phyloP scores from a whole-genome alignment of 2,329 filamentous ascomycete species.

The Ascochyta lentis region DNA sequence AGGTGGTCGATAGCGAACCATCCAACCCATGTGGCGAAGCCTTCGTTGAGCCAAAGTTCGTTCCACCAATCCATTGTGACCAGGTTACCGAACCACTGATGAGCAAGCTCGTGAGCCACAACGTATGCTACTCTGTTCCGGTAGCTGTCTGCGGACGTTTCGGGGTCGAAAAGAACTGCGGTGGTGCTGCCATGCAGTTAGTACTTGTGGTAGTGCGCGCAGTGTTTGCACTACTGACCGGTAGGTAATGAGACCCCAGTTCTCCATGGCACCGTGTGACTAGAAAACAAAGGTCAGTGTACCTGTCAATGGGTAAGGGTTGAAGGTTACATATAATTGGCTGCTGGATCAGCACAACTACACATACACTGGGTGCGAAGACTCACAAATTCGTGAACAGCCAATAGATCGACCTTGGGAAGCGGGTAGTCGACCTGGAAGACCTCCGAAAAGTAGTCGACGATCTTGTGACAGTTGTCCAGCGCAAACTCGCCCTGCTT shows the following conservation, averaged over 20 bases:
- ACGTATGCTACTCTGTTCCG: conserved; percentile 96
- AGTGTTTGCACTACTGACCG: conserved; percentile 51
- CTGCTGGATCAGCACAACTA: conserved; percentile 38
- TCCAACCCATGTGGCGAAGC: conserved; percentile 97
- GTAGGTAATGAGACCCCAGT: conserved; percentile 97
- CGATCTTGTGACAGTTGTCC: conserved; percentile 88
- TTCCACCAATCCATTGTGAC: conserved; percentile 98
- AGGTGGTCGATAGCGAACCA: conserved; percentile 92
- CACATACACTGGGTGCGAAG: neutral
- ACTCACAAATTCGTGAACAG: conserved; percentile 90
- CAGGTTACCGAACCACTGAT: conserved; percentile 95
- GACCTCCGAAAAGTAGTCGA: conserved; percentile 95
- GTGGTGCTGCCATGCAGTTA: conserved; percentile 65
- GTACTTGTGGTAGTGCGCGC: neutral
- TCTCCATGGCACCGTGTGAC: conserved; percentile 90
- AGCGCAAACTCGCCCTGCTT: conserved; percentile 89
- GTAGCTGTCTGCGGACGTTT: conserved; percentile 86
- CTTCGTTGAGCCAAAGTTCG: conserved; percentile 89
- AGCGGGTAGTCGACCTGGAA: conserved; percentile 88
- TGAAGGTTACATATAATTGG: conserved; percentile 51
- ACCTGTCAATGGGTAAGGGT: conserved; percentile 16
- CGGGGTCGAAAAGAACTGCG: conserved; percentile 93
- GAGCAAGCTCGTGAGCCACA: conserved; percentile 95
- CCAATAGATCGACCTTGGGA: conserved; percentile 94
- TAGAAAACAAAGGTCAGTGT: conserved; percentile 54